Percentiles rank a stretch among this genome's conserved stretches.
These are phyloP conservation scores for Pinus tabuliformis DNA, from an alignment of 75 land plant genomes.

Conservation along the genomic window DNA sequence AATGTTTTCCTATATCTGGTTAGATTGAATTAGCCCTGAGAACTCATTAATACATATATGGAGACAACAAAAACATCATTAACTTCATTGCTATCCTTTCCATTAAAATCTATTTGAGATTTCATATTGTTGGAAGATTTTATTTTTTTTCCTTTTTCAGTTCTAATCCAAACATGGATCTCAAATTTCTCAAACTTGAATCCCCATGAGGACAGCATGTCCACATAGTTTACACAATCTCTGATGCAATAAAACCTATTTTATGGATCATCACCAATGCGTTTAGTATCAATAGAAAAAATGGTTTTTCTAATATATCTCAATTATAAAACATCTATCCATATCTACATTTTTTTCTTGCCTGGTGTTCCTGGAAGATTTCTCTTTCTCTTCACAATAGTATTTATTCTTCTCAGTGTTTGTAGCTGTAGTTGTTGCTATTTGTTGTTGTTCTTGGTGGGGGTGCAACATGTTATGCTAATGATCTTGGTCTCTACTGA, in stretches of 20 bases:
- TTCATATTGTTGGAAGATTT: background rate
- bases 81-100: background rate
- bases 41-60: background rate
- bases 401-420: constrained; percentile 12
- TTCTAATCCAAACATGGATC: background rate
- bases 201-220: background rate
- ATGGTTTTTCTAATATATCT: constrained; percentile 1
- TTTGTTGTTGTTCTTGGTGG: constrained; percentile 2
- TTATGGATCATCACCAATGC: background rate
- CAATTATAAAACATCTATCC: background rate
- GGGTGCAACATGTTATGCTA: constrained; percentile 3
- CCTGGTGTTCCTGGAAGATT: constrained; percentile 84
- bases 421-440: constrained; percentile 11
- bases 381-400: constrained; percentile 47
- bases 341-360: constrained; percentile 24
- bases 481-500: background rate
- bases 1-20: background rate
- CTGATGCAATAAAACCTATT: background rate
- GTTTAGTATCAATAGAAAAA: background rate
- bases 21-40: background rate
- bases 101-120: background rate
- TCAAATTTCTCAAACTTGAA: background rate
- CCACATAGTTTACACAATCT: background rate
- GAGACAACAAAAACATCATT: background rate
- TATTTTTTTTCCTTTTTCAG: background rate